Percentiles rank a stretch among this genome's conserved stretches.
phyloP scores from a whole-genome alignment of 139 green algal species.

The Chlamydomonas sphaeroides region DNA sequence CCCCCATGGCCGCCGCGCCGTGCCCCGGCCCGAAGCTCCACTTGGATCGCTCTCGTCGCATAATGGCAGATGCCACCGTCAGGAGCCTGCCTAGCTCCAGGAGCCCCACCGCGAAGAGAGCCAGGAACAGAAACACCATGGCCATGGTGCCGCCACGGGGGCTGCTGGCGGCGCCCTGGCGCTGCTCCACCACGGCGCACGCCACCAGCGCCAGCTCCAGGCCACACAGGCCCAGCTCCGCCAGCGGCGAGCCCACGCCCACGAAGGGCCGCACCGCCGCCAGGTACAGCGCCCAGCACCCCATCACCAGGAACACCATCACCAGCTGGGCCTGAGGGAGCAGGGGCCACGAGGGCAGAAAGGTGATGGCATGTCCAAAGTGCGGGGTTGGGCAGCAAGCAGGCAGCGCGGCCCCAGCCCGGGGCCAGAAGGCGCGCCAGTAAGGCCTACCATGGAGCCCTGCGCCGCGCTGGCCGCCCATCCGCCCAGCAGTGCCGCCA shows the following conservation, averaged over 20 bases:
- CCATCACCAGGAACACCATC: background rate
- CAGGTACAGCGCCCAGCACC: background rate
- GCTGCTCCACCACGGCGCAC: background rate
- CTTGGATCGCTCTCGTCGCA: background rate
- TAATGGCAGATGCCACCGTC: background rate
- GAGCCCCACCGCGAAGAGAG: background rate
- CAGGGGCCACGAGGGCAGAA: too few species aligned
- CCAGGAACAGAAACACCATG: background rate
- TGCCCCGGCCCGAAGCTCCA: background rate
- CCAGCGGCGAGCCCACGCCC: background rate
- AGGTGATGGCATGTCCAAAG: too few species aligned
- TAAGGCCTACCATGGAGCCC: too few species aligned
- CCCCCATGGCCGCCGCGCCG: too few species aligned
- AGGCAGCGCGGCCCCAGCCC: too few species aligned
- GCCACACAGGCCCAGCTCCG: background rate
- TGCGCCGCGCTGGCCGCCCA: background rate
- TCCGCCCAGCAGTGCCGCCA: background rate
- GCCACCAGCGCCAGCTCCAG: background rate
- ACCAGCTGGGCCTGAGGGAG: too few species aligned
- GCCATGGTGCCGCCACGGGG: background rate
- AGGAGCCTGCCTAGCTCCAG: background rate
- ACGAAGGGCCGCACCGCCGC: conserved; percentile 7
- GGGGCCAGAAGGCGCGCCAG: too few species aligned
- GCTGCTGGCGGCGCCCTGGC: background rate
- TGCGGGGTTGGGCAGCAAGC: too few species aligned